A percentile compares a stretch with the other conserved stretches of the same genome.
phyloP scores from a whole-genome alignment of 371 early-diverging fungal genomes.

The Mortierella sp. region DNA sequence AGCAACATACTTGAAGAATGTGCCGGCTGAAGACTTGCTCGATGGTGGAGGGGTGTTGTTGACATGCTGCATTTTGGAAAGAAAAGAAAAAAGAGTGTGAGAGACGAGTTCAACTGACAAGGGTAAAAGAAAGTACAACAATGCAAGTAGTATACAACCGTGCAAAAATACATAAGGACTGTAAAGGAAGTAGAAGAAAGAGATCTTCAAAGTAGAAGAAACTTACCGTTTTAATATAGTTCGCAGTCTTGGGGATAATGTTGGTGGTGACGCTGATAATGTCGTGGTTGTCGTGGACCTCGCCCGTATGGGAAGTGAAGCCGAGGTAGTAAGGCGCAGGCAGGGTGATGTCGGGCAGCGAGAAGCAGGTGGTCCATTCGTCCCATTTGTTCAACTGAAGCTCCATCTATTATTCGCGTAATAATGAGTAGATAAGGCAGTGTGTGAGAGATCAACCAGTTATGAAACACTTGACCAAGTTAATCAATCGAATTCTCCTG shows the following conservation, averaged over 20 bases:
- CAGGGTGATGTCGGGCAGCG: constrained; percentile 76
- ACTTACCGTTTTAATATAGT: constrained; percentile 32
- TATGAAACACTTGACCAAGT: neutral
- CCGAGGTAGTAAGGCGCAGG: constrained; percentile 87
- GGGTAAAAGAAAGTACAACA: neutral
- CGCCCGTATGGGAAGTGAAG: constrained; percentile 94
- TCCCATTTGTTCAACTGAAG: constrained; percentile 76
- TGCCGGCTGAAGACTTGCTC: constrained; percentile 61
- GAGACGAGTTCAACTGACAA: neutral
- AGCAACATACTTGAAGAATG: constrained; percentile 69
- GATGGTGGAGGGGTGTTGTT: constrained; percentile 40
- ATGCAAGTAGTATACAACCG: neutral
- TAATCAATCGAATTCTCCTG: neutral
- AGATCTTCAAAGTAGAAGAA: neutral
- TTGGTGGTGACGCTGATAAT: constrained; percentile 76
- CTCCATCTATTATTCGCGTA: constrained; percentile 57
- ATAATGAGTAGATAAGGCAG: neutral
- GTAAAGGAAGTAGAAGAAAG: neutral
- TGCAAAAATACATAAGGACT: neutral
- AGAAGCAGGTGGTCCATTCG: constrained; percentile 89
- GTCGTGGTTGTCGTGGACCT: constrained; percentile 90
- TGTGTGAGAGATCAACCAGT: neutral
- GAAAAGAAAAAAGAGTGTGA: neutral
- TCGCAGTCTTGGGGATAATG: constrained; percentile 58
- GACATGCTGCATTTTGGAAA: constrained; percentile 2